A percentile compares a stretch with the other conserved stretches of the same genome.
Conservation (phyloP, 371 early-diverging fungal species). For the Rhizopus stolonifer region DNA sequence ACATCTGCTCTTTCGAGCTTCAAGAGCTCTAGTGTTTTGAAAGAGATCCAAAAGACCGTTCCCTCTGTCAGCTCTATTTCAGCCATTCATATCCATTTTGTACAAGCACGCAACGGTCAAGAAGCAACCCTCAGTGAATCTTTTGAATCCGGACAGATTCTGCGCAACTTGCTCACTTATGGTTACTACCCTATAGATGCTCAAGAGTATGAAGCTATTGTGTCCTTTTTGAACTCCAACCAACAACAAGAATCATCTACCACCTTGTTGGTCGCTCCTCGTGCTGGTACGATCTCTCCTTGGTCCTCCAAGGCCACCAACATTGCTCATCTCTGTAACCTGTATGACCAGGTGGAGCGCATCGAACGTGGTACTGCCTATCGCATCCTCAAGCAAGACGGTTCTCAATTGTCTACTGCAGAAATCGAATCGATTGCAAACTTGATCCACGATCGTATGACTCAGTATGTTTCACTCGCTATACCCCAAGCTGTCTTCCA, state of each 20-base stretch:
- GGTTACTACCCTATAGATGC: slow-evolving; percentile 41
- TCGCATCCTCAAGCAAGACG: slow-evolving; percentile 47
- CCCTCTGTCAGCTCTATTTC: slow-evolving; percentile 51
- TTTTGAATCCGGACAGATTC: slow-evolving; percentile 45
- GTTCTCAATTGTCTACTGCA: slow-evolving; percentile 23
- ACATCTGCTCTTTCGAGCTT: slow-evolving; percentile 74
- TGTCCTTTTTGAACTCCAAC: slow-evolving; percentile 34
- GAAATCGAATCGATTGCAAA: slow-evolving; percentile 52
- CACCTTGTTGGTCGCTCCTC: slow-evolving; percentile 74
- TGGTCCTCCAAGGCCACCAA: slow-evolving; percentile 99
- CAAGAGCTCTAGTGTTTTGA: slow-evolving; percentile 59
- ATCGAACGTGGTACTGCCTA: slow-evolving; percentile 89
- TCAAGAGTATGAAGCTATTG: slow-evolving; percentile 35
- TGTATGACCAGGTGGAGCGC: slow-evolving; percentile 66
- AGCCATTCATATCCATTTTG: slow-evolving; percentile 73
- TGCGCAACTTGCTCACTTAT: slow-evolving; percentile 46
- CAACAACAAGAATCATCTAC: slow-evolving; percentile 33
- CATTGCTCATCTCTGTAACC: slow-evolving; percentile 86
- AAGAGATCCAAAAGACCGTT: slow-evolving; percentile 49
- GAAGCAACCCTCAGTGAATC: slow-evolving; percentile 30
- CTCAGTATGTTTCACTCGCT: slow-evolving; percentile 66
- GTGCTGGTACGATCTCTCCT: slow-evolving; percentile 95
- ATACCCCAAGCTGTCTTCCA: slow-evolving; percentile 77
- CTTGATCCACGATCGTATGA: slow-evolving; percentile 91
- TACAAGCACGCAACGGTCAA: slow-evolving; percentile 52